Conservation (phyloP, 805 yeast genomes). For the Cyberlindnera amylophila region DNA sequence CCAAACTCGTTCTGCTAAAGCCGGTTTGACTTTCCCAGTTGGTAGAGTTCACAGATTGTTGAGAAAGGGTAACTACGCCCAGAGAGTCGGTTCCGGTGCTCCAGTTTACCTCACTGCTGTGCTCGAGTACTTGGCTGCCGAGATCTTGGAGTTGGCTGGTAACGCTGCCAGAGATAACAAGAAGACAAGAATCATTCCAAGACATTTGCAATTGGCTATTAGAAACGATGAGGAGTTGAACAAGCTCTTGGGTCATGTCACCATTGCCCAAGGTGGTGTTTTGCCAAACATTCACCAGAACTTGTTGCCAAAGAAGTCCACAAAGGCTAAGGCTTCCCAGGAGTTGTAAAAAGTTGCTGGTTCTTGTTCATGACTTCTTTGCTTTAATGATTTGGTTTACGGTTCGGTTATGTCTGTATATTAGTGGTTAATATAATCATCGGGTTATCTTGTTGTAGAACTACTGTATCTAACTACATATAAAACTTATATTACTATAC, state of each 20-base stretch:
- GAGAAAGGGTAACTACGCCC: constrained; percentile 97
- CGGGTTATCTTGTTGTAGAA: neutral
- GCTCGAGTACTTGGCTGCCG: constrained; percentile 95
- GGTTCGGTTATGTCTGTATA: constrained; percentile 16
- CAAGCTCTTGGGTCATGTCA: constrained; percentile 88
- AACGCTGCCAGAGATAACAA: constrained; percentile 99
- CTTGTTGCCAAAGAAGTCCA: constrained; percentile 76
- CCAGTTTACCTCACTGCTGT: constrained; percentile 98
- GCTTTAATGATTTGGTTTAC: constrained; percentile 14
- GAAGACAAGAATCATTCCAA: constrained; percentile 98
- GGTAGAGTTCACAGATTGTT: constrained; percentile 98
- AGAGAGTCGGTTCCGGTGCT: constrained; percentile 99
- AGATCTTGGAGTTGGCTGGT: constrained; percentile 97
- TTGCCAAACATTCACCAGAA: constrained; percentile 95
- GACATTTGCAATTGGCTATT: constrained; percentile 97
- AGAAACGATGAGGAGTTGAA: constrained; percentile 98
- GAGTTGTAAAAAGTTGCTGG: constrained; percentile 1
- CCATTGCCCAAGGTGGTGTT: constrained; percentile 99
- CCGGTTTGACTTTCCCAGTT: constrained; percentile 98
- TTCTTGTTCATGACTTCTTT: constrained; percentile 14
- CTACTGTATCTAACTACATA: too few species aligned
- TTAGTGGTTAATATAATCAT: constrained; percentile 13
- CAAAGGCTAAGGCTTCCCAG: constrained; percentile 64
- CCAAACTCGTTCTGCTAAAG: constrained; percentile 97
- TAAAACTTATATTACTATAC: too few species aligned